phyloP scores from a whole-genome alignment of 1,139 yeast genomes.

The Debaryomycetaceae sp. region DNA sequence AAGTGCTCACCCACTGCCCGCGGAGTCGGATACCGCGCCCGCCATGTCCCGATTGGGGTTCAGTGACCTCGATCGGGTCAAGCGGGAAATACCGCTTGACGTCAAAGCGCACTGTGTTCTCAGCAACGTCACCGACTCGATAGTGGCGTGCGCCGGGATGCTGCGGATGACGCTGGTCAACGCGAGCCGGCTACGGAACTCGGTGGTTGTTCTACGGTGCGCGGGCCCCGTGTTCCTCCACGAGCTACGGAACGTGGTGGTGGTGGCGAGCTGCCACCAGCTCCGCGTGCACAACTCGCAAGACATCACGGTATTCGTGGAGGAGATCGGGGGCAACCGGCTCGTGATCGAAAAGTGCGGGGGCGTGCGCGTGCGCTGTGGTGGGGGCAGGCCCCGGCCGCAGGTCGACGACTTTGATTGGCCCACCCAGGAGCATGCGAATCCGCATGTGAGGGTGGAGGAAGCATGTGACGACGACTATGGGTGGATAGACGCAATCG shows the following conservation, averaged over 20 bases:
- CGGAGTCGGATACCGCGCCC: conserved; percentile 5
- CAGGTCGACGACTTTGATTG: conserved; percentile 17
- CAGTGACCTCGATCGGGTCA: not conserved
- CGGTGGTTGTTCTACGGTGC: conserved; percentile 12
- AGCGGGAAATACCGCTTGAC: not conserved
- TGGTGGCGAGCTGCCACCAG: conserved; percentile 28
- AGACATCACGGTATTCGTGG: conserved; percentile 12
- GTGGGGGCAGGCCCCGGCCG: conserved; percentile 3
- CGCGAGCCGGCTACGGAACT: conserved; percentile 10
- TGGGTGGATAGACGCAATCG: not conserved
- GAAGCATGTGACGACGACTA: not conserved
- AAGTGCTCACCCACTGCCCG: not conserved
- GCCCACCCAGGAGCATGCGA: conserved; percentile 10
- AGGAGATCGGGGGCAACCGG: conserved; percentile 12
- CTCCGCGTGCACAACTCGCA: conserved; percentile 23
- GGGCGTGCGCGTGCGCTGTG: conserved; percentile 6
- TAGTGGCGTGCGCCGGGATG: not conserved
- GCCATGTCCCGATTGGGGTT: not conserved
- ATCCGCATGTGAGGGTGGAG: conserved; percentile 7
- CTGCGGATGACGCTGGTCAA: conserved; percentile 12
- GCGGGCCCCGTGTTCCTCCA: conserved; percentile 24
- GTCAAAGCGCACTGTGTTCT: not conserved
- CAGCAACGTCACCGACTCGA: not conserved
- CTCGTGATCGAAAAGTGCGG: conserved; percentile 26
- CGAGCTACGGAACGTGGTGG: conserved; percentile 12